Conservation (phyloP, 345 rosid species). For the Gossypium raimondii region DNA sequence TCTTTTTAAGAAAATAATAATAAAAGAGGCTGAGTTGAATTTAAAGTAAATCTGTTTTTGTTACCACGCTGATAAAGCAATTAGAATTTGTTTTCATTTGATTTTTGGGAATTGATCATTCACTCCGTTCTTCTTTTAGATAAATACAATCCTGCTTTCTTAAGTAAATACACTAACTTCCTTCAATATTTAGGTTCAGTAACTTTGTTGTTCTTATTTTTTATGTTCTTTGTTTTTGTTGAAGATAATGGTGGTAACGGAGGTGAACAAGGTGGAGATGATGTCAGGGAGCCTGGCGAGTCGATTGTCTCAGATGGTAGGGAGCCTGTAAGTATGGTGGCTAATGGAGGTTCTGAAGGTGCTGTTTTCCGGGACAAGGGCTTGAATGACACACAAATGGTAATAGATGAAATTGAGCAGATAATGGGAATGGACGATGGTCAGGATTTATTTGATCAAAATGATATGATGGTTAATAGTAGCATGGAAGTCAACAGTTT, state of each 20-base stretch:
- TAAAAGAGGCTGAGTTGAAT: neutral
- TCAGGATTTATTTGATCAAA: constrained; percentile 18
- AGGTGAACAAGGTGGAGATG: neutral
- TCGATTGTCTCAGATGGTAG: constrained; percentile 13
- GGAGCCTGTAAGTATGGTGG: constrained; percentile 11
- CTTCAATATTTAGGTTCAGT: neutral
- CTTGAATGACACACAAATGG: constrained; percentile 18
- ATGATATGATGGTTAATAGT: constrained; percentile 17
- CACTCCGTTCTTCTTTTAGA: neutral
- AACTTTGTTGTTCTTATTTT: neutral
- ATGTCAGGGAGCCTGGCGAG: constrained; percentile 13
- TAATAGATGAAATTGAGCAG: constrained; percentile 29
- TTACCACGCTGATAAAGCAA: neutral
- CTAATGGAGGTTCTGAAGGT: constrained; percentile 20
- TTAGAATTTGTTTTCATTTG: neutral
- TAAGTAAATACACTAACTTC: neutral
- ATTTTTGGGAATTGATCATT: neutral
- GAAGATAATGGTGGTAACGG: constrained; percentile 24
- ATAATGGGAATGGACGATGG: constrained; percentile 29
- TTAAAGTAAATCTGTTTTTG: neutral
- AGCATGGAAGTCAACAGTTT: constrained; percentile 24
- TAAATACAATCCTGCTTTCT: neutral
- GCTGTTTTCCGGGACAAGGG: constrained; percentile 16
- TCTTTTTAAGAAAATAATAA: neutral
- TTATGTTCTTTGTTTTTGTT: constrained; percentile 18